Conservation (phyloP, 2,329 filamentous ascomycete genomes). For the Spiromastix sp. region DNA sequence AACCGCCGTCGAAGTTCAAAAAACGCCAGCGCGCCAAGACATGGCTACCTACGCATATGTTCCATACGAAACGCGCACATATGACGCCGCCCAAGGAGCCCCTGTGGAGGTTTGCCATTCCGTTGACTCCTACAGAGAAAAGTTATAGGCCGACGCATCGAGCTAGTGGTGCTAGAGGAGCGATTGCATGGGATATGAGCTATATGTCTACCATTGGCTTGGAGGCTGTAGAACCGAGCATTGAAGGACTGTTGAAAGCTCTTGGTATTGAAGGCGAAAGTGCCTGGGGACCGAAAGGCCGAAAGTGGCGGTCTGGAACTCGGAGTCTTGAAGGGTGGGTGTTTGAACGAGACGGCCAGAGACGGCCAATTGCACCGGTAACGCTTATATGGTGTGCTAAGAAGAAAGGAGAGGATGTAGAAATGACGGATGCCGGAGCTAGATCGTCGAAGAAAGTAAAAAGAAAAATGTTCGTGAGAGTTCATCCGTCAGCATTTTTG, state of each 20-base stretch:
- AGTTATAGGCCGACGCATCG: slow-evolving; percentile 80
- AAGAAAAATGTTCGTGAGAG: slow-evolving; percentile 55
- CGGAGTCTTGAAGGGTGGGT: slow-evolving; percentile 49
- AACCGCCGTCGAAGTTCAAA: slow-evolving; percentile 60
- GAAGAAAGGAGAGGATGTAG: slow-evolving; percentile 21
- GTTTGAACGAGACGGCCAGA: slow-evolving; percentile 43
- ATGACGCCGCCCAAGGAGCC: slow-evolving; percentile 73
- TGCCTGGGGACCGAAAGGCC: slow-evolving; percentile 53
- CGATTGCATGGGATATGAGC: slow-evolving; percentile 84
- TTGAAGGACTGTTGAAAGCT: slow-evolving; percentile 56
- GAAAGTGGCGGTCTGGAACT: slow-evolving; percentile 60
- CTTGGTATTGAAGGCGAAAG: slow-evolving; percentile 51
- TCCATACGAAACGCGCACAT: slow-evolving; percentile 81
- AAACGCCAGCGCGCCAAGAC: slow-evolving; percentile 82
- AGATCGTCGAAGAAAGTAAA: slow-evolving; percentile 21
- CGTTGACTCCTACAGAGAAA: slow-evolving; percentile 79
- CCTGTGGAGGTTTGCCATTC: slow-evolving; percentile 84
- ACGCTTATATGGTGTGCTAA: slow-evolving; percentile 64
- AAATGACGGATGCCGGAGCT: slow-evolving; percentile 23
- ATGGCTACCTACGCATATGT: slow-evolving; percentile 90
- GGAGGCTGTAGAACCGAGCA: slow-evolving; percentile 53
- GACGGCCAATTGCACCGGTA: slow-evolving; percentile 57
- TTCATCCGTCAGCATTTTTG: slow-evolving; percentile 69
- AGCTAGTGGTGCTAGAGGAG: slow-evolving; percentile 62
- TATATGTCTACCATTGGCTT: slow-evolving; percentile 82